Conservation (phyloP, 768 basidiomycete species). For the Trametes coccinea region DNA sequence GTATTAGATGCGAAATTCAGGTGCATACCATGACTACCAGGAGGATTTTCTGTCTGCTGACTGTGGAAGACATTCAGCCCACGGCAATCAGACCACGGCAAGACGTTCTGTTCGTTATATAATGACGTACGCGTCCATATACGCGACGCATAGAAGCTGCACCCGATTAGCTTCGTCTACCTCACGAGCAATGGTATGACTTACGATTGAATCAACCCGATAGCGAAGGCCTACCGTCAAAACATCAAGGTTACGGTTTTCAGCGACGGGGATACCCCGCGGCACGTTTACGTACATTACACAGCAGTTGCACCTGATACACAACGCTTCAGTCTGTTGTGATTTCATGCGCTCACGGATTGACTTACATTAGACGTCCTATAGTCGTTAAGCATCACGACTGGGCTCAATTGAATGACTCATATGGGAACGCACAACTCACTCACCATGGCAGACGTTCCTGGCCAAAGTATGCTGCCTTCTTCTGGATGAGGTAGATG, state of each 20-base stretch:
- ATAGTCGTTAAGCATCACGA: neutral
- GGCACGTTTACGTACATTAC: neutral
- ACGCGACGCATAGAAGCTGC: conserved; percentile 7
- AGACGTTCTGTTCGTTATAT: neutral
- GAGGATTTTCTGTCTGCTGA: neutral
- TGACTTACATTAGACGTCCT: conserved; percentile 7
- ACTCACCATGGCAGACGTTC: conserved; percentile 8
- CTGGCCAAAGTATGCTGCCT: neutral
- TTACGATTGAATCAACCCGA: neutral
- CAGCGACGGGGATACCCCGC: neutral
- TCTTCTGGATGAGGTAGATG: conserved; percentile 5
- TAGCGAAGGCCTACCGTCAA: neutral
- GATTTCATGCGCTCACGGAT: too few relatives aligned
- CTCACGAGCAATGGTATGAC: neutral
- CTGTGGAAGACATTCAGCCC: neutral
- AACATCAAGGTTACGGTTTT: neutral
- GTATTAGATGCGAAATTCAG: too few relatives aligned
- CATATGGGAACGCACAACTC: too few relatives aligned
- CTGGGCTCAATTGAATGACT: too few relatives aligned
- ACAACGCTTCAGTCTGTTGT: too few relatives aligned
- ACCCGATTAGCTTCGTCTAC: neutral
- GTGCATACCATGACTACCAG: neutral
- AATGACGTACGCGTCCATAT: conserved; percentile 2
- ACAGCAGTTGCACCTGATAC: neutral
- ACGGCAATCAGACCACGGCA: too few relatives aligned